Evolutionary conservation across 2,329 filamentous ascomycete genomes (phyloP), one percentile per base, ranked within the genome.

Genomic region (Mariannaea elegans): DNA sequence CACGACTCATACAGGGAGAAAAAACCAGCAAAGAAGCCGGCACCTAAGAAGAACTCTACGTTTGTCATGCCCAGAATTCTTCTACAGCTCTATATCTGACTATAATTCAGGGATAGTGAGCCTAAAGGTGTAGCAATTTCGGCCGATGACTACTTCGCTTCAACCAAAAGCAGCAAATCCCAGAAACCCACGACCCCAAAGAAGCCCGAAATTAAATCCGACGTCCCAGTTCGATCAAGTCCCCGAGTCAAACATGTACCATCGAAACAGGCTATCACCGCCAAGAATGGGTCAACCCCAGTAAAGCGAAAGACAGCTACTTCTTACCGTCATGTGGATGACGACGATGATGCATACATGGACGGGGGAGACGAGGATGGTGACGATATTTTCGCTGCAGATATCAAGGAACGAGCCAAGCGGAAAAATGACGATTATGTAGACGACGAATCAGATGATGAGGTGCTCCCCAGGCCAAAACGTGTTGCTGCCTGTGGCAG

Each of bases 351-450:
- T 68, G 83, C 81, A 5, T 86, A 84, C 58, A 77, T 90, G 65
- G 86, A 92, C 18, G 90, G 91, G 52, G 89, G 88, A 31, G 88
- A 90, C 32, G 82, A 85, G 7, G 87, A 92, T 42, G 89, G 86
- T 3, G 90, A 86, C n/a, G 94, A 97, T 68, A 93, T 97, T 18
- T 94, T 94, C 75, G 90, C 89, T 13, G 89, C 90, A 4, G 88
- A 92, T 64, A 84, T 84, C 31, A 90, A 88, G 72, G 84, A 84
- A 46, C 80, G 85, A 42, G 87, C 84, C 56, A 92, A 88, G 72
- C 82, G 85, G 47, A 90, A 87, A 68, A 88, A 88, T 38, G 91
- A 95, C 71, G 89, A 92, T 52, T 92, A 94, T 56, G 83, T 86
- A 59, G 90, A 90, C 61, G 90, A 90, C 59, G 87, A 87, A 18